Percentiles rank a stretch among this genome's conserved stretches.
Conservation (phyloP, 257 asterid species). For the Nicotiana obtusifolia region DNA sequence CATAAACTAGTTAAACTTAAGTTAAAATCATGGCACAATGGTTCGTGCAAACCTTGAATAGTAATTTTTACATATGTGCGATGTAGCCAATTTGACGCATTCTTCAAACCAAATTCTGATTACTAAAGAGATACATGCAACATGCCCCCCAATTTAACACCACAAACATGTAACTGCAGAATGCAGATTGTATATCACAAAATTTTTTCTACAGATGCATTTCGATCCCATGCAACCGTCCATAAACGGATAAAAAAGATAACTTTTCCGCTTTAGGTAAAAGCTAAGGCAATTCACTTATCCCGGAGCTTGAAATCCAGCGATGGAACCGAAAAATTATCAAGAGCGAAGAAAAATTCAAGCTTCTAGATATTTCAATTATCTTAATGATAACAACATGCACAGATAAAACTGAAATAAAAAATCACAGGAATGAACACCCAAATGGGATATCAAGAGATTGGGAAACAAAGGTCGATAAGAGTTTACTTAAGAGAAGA, state of each 20-base stretch:
- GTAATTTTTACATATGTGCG: slow-evolving; percentile 56
- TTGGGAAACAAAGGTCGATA: too few relatives aligned
- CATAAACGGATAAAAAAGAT: too few relatives aligned
- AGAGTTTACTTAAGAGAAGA: too few relatives aligned
- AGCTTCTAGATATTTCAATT: neutral
- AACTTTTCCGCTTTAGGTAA: too few relatives aligned
- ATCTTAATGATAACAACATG: neutral
- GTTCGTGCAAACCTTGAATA: slow-evolving; percentile 46
- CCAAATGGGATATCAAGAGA: too few relatives aligned
- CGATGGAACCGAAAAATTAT: neutral
- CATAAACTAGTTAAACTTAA: neutral
- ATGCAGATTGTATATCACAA: neutral
- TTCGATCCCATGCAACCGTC: too few relatives aligned
- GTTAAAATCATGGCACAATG: neutral
- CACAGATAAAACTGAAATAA: too few relatives aligned
- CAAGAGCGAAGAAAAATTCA: too few relatives aligned
- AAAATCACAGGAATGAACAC: too few relatives aligned
- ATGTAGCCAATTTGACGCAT: neutral
- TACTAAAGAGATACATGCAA: neutral
- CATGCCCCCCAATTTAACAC: too few relatives aligned
- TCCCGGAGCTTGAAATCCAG: neutral
- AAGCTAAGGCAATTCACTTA: too few relatives aligned
- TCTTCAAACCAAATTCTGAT: neutral
- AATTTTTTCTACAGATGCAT: too few relatives aligned
- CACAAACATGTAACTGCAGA: neutral